Percentiles rank a stretch among this genome's conserved stretches.
phyloP scores from a whole-genome alignment of 2,329 filamentous ascomycete genomes.

The Teratosphaeriaceae sp. region DNA sequence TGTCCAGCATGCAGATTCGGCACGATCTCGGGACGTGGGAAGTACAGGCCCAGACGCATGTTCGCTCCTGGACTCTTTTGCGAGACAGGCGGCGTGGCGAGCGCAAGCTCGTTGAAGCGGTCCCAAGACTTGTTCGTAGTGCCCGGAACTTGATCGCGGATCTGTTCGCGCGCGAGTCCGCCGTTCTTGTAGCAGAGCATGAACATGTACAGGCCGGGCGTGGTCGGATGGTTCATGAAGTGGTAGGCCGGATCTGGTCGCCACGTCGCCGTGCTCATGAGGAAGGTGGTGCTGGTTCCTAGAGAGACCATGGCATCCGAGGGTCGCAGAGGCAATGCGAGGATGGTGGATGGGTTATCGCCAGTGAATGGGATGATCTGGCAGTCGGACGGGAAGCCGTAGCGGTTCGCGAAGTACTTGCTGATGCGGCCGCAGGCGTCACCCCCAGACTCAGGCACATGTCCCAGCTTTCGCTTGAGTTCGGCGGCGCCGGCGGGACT shows the following conservation, averaged over 20 bases:
- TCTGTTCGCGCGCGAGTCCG: conserved; percentile 80
- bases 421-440: conserved; percentile 69
- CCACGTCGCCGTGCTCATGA: conserved; percentile 94
- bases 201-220: conserved; percentile 91
- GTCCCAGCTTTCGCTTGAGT: conserved; percentile 71
- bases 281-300: conserved; percentile 91
- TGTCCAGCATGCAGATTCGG: conserved; percentile 81
- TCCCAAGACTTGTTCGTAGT: conserved; percentile 57
- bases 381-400: conserved; percentile 70
- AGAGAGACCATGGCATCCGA: conserved; percentile 92
- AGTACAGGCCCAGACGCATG: conserved; percentile 87
- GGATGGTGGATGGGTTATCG: conserved; percentile 93
- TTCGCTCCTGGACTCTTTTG: conserved; percentile 45
- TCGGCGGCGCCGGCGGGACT: conserved; percentile 51
- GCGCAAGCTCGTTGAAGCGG: conserved; percentile 68
- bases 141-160: conserved; percentile 71
- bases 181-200: conserved; percentile 99
- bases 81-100: conserved; percentile 63
- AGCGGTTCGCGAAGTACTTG: conserved; percentile 69
- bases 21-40: conserved; percentile 90
- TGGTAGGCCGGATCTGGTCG: conserved; percentile 86
- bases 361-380: conserved; percentile 82
- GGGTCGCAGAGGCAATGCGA: conserved; percentile 77
- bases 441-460: conserved; percentile 74
- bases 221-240: conserved; percentile 97